phyloP scores from a whole-genome alignment of 2,329 filamentous ascomycete genomes.

The Gaeumannomyces tritici region DNA sequence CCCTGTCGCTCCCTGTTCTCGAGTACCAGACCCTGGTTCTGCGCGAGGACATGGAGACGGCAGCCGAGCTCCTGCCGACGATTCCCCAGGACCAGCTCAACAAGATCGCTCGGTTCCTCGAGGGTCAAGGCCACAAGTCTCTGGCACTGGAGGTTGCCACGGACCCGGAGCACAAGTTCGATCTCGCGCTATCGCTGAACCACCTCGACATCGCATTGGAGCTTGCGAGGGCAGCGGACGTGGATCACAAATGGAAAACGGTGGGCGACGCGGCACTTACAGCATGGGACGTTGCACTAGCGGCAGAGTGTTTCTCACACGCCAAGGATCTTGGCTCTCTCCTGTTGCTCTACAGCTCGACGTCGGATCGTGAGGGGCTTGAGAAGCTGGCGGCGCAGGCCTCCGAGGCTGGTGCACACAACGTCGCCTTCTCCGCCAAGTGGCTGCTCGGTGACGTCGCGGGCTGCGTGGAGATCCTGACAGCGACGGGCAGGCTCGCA shows the following conservation, averaged over 20 bases:
- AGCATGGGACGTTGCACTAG: slow-evolving; percentile 78
- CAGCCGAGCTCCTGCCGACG: slow-evolving; percentile 71
- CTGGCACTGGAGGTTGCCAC: slow-evolving; percentile 90
- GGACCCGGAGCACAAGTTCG: slow-evolving; percentile 93
- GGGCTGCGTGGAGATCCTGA: slow-evolving; percentile 70
- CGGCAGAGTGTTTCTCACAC: slow-evolving; percentile 85
- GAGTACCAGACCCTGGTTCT: slow-evolving; percentile 97
- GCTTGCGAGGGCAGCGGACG: slow-evolving; percentile 72
- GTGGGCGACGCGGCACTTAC: slow-evolving; percentile 85
- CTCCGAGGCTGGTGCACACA: slow-evolving; percentile 69
- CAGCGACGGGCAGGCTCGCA: slow-evolving; percentile 66
- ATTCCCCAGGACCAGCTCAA: slow-evolving; percentile 92
- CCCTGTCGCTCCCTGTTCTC: slow-evolving; percentile 81
- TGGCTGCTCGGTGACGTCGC: slow-evolving; percentile 82
- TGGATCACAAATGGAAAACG: slow-evolving; percentile 97
- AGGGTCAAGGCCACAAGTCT: slow-evolving; percentile 95
- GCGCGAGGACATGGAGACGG: slow-evolving; percentile 85
- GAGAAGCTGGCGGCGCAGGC: slow-evolving; percentile 65
- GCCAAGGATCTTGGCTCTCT: slow-evolving; percentile 86
- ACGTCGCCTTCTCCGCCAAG: slow-evolving; percentile 82
- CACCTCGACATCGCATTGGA: slow-evolving; percentile 79
- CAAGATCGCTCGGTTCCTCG: slow-evolving; percentile 95
- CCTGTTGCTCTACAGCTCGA: slow-evolving; percentile 80
- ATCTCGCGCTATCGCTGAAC: slow-evolving; percentile 74
- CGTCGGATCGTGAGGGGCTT: slow-evolving; percentile 68